A percentile compares a stretch with the other conserved stretches of the same genome.
phyloP scores from a whole-genome alignment of 768 basidiomycete genomes.

The Tricholoma saponaceum region DNA sequence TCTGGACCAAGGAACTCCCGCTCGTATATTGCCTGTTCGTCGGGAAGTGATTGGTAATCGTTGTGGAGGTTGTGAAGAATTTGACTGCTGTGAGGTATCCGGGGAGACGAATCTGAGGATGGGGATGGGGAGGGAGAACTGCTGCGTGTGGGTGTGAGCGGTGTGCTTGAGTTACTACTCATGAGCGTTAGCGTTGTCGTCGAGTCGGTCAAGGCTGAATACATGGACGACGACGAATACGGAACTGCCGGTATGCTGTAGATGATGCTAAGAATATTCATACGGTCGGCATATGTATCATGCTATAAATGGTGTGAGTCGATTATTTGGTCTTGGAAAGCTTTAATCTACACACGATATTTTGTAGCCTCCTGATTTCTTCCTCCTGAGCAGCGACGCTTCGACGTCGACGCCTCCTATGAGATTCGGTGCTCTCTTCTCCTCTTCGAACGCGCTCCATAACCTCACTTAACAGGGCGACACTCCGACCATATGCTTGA shows the following conservation, averaged over 20 bases:
- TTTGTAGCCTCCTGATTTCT: slow-evolving; percentile 80
- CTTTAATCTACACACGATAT: slow-evolving; percentile 64
- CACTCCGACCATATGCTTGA: slow-evolving; percentile 83
- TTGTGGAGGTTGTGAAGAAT: slow-evolving; percentile 34
- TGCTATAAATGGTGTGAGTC: slow-evolving; percentile 47
- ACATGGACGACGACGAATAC: slow-evolving; percentile 54
- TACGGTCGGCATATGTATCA: slow-evolving; percentile 92
- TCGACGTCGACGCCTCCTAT: slow-evolving; percentile 57
- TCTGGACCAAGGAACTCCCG: slow-evolving; percentile 34
- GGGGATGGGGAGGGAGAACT: slow-evolving; percentile 36
- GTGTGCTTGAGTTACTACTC: slow-evolving; percentile 17
- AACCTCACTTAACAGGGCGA: slow-evolving; percentile 83
- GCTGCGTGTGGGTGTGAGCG: neutral
- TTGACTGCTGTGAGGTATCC: slow-evolving; percentile 32
- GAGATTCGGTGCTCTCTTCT: slow-evolving; percentile 72
- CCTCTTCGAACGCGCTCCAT: slow-evolving; percentile 89
- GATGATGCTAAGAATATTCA: slow-evolving; percentile 88
- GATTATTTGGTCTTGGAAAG: slow-evolving; percentile 1
- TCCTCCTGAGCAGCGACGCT: slow-evolving; percentile 90
- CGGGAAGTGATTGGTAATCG: slow-evolving; percentile 18
- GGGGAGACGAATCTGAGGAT: slow-evolving; percentile 44
- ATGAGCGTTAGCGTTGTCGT: slow-evolving; percentile 22
- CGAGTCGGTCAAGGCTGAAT: slow-evolving; percentile 26
- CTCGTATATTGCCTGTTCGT: slow-evolving; percentile 11
- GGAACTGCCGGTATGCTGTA: slow-evolving; percentile 81